phyloP scores from a whole-genome alignment of 1,284 basidiomycete species.

The Sporisorium iseilematis-ciliati region DNA sequence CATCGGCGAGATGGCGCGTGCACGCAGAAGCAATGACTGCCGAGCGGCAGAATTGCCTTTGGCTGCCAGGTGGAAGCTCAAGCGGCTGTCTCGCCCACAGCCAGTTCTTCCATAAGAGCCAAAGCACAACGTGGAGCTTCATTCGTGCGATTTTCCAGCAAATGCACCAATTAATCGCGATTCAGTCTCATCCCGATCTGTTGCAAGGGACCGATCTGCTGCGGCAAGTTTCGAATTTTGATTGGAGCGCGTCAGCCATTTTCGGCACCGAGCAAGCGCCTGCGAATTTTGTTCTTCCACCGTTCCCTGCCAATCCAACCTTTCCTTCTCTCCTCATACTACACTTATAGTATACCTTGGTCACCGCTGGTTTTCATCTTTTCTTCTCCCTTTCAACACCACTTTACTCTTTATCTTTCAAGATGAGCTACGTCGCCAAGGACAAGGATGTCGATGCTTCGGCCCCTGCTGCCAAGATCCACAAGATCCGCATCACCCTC shows the following conservation, averaged over 20 bases:
- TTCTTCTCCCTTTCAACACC: constrained; percentile 71
- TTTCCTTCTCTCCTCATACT: constrained; percentile 47
- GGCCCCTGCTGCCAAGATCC: constrained; percentile 87
- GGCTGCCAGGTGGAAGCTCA: constrained; percentile 29
- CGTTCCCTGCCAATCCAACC: constrained; percentile 12
- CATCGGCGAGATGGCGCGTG: constrained; percentile 35
- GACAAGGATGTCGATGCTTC: constrained; percentile 83
- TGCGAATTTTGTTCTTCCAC: constrained; percentile 19
- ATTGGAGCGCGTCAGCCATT: constrained; percentile 7
- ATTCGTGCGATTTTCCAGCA: constrained; percentile 9
- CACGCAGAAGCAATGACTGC: constrained; percentile 6
- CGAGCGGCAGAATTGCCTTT: background rate
- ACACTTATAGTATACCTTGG: constrained; percentile 63
- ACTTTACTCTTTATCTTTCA: constrained; percentile 70
- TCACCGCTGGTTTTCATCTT: constrained; percentile 72
- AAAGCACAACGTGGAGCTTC: background rate
- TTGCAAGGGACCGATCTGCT: constrained; percentile 14
- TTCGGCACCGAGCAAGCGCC: constrained; percentile 23
- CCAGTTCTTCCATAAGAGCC: constrained; percentile 11
- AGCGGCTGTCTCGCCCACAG: no score
- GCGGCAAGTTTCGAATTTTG: constrained; percentile 46
- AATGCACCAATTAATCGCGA: background rate
- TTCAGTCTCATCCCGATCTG: constrained; percentile 8
- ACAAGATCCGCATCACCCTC: constrained; percentile 99
- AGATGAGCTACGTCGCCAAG: constrained; percentile 99